Evolutionary conservation across 2,329 filamentous ascomycete genomes (phyloP).

Genomic region (Hymenotorrendiella dingleyae): DNA sequence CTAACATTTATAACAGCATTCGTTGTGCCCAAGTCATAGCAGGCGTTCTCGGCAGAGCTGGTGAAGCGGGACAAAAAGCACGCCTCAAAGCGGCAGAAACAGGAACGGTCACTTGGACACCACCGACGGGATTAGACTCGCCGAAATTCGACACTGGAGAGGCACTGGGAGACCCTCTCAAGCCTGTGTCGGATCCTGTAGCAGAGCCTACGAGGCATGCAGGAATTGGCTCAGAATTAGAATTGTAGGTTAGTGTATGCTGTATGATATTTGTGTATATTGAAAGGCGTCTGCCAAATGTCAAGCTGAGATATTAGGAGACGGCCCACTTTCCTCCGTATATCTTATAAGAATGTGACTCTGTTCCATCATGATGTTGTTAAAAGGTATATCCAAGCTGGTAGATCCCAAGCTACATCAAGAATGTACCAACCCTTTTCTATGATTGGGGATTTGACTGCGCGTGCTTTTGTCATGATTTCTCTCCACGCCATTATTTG

Average conservation of each 20-base stretch:
- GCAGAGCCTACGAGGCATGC: background rate
- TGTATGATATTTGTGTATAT: constrained; percentile 2
- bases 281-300: background rate
- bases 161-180: background rate
- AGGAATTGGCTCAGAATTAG: background rate
- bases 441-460: too few species aligned
- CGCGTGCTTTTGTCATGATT: too few species aligned
- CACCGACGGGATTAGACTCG: constrained; percentile 23
- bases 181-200: background rate
- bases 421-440: too few species aligned
- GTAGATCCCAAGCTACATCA: too few species aligned
- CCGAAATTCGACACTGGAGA: constrained; percentile 12
- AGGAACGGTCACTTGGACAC: constrained; percentile 60
- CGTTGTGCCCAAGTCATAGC: constrained; percentile 76
- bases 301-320: too few species aligned
- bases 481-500: too few species aligned
- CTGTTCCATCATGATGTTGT: too few species aligned
- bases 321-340: too few species aligned
- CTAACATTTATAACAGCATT: constrained; percentile 50
- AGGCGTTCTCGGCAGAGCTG: constrained; percentile 79
- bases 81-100: constrained; percentile 56
- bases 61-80: constrained; percentile 65
- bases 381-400: too few species aligned
- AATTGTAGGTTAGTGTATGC: background rate
- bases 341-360: too few species aligned